A percentile compares a stretch with the other conserved stretches of the same genome.
Evolutionary conservation across 106 monocot genomes (phyloP).

Genomic region (Platanthera guangdongensis): DNA sequence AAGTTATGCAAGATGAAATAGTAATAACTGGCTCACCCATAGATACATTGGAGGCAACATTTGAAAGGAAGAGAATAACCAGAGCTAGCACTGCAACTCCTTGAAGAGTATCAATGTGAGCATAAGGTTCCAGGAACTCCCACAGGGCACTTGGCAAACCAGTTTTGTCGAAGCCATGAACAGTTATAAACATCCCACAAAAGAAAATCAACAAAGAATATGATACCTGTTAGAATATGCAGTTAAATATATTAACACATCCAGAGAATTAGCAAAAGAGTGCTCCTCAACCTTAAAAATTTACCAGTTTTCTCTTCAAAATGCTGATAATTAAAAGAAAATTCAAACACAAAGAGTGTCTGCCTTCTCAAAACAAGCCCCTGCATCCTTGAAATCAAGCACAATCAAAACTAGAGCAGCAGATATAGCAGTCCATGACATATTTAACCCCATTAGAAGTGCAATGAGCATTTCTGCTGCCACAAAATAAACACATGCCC

Average conservation of each 20-base stretch:
- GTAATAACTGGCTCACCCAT: conserved; percentile 41
- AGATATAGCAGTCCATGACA: conserved; percentile 92
- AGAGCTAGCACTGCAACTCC: conserved; percentile 49
- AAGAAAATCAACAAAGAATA: conserved; percentile 83
- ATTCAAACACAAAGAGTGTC: background rate
- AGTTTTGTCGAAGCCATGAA: conserved; percentile 78
- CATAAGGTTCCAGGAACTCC: conserved; percentile 73
- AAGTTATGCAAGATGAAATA: background rate
- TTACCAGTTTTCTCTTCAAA: too few species aligned
- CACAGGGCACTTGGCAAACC: conserved; percentile 72
- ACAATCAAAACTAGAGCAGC: conserved; percentile 81
- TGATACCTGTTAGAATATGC: conserved; percentile 49
- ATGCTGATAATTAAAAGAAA: background rate
- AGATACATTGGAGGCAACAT: conserved; percentile 88
- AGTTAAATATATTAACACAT: background rate
- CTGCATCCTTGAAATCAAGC: conserved; percentile 85
- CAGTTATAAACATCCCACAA: conserved; percentile 91
- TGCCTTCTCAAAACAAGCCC: conserved; percentile 83
- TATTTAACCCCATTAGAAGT: conserved; percentile 67
- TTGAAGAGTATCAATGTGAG: conserved; percentile 35
- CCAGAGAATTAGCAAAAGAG: background rate
- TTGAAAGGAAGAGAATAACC: conserved; percentile 77
- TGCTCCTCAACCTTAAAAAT: too few species aligned
- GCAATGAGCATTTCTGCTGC: conserved; percentile 74
- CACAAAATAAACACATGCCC: conserved; percentile 54